Evolutionary conservation across 139 green algal genomes (phyloP), one percentile per base, ranked within the genome.

Genomic region (Tetratostichococcus sp.): DNA sequence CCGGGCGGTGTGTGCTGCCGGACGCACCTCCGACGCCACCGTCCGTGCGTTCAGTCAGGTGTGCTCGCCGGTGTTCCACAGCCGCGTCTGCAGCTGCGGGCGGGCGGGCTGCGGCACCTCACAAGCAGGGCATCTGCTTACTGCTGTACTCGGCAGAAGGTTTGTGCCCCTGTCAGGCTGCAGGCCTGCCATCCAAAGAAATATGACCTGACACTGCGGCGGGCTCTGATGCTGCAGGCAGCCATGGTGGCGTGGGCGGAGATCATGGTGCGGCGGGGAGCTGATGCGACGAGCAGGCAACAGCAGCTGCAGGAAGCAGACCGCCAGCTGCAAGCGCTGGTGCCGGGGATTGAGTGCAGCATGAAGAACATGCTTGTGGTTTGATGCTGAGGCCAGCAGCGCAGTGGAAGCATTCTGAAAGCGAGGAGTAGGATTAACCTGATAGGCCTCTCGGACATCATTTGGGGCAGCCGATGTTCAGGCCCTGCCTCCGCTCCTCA

Each of bases 241-340:
- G 83, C 90, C 4, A 89, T 95, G 86, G 87, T 96, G 23, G 86
- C 90, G 0, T 95, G 89, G 89, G 90, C 72, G 0, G 89, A 96
- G 74, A 77, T 75, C 6, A 85, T 91, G 72, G 72, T 93, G 28
- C 73, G 83, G n/a, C 34, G 50, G 50, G 2, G 50, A 26, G 19
- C 14, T 2, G 50, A 62, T 26, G 50, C 50, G 4, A 2, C 50
- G 11, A 17, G 14, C 11, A 62, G 50, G 19, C 11, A n/a, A 17
- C 2, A 25, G 50, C 19, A 4, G 19, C 50, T 62, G 19, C 14
- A 5, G 19, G 50, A 25, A n/a, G 50, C 50, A 4, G 50, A 26
- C 19, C 2, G 19, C 11, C 50, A 62, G 19, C 50, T 62, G 14
- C 50, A 26, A 17, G 50, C 50, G 19, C 2, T 62, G 50, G 11